A percentile compares a stretch with the other conserved stretches of the same genome.
phyloP scores from a whole-genome alignment of 495 filamentous ascomycete species.

The Cercophora sp. region DNA sequence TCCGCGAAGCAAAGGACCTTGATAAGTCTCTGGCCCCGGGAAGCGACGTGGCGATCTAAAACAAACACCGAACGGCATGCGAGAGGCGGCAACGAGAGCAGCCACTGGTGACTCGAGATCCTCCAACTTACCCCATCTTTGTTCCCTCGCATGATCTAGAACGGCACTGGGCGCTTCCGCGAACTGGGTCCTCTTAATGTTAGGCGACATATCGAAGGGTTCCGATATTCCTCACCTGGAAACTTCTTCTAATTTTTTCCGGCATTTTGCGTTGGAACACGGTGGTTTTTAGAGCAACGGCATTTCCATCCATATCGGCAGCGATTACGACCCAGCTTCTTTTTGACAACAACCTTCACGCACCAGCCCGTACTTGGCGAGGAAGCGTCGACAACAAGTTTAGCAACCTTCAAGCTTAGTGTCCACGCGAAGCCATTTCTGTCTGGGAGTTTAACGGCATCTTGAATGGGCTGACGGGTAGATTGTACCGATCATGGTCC shows the following conservation, averaged over 20 bases:
- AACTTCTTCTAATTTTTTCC: conserved; percentile 9
- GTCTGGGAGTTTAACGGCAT: no score
- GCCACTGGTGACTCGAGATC: neutral
- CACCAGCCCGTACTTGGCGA: conserved; percentile 17
- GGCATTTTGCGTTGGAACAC: conserved; percentile 2
- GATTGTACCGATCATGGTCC: no score
- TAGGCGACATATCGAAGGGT: conserved; percentile 4
- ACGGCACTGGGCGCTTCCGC: neutral
- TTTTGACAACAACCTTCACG: neutral
- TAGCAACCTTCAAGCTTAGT: conserved; percentile 2
- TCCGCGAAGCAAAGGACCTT: conserved; percentile 21
- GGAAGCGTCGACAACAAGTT: conserved; percentile 26
- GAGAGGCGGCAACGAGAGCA: neutral
- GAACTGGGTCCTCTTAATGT: no score
- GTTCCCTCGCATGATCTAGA: neutral
- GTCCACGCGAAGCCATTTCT: conserved; percentile 26
- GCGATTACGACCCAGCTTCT: neutral
- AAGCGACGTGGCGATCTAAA: neutral
- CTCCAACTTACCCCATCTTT: neutral
- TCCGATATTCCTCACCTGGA: neutral
- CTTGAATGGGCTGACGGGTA: no score
- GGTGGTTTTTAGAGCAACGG: conserved; percentile 4
- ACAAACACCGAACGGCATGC: no score
- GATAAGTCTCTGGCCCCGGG: neutral
- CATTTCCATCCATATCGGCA: conserved; percentile 1